Evolutionary conservation across 495 filamentous ascomycete genomes (phyloP).

Genomic region (Hypoxylon crocopeplum): DNA sequence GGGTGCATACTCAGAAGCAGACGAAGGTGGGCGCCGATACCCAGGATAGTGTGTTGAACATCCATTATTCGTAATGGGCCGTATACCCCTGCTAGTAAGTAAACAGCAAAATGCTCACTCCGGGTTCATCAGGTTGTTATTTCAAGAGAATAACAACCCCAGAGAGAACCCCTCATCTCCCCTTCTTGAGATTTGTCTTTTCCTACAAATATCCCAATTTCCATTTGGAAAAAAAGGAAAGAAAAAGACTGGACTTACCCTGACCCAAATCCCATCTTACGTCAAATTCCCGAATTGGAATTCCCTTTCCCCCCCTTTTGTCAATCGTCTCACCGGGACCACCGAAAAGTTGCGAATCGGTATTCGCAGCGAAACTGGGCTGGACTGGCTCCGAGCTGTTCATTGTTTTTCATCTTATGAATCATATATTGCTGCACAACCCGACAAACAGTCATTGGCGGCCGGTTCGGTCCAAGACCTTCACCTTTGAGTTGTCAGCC

Average conservation of each 20-base stretch:
- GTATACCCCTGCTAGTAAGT: constrained; percentile 27
- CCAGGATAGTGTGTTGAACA: constrained; percentile 13
- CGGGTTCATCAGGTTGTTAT: constrained; percentile 21
- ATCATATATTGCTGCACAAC: constrained; percentile 1
- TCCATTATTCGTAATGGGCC: constrained; percentile 22
- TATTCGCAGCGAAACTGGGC: constrained; percentile 22
- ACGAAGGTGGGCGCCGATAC: constrained; percentile 20
- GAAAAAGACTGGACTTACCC: constrained; percentile 14
- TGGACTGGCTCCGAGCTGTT: too few relatives aligned
- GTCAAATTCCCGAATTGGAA: constrained; percentile 4
- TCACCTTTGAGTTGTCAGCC: neutral
- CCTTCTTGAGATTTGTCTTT: constrained; percentile 9
- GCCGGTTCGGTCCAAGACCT: neutral
- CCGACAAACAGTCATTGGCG: constrained; percentile 1
- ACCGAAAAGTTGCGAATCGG: constrained; percentile 16
- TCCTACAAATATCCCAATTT: constrained; percentile 10
- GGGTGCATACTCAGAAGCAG: constrained; percentile 22
- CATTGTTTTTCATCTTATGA: constrained; percentile 2
- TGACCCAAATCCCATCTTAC: constrained; percentile 11
- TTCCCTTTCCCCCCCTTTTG: constrained; percentile 1
- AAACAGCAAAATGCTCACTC: constrained; percentile 17
- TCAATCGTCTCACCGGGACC: constrained; percentile 13
- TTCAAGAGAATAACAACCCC: constrained; percentile 22
- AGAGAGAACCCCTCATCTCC: constrained; percentile 27
- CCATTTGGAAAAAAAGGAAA: constrained; percentile 20